Evolutionary conservation across 1,284 basidiomycete species (phyloP), one percentile per base, ranked within the genome.

Genomic region (Xerocomus amazonicus): DNA sequence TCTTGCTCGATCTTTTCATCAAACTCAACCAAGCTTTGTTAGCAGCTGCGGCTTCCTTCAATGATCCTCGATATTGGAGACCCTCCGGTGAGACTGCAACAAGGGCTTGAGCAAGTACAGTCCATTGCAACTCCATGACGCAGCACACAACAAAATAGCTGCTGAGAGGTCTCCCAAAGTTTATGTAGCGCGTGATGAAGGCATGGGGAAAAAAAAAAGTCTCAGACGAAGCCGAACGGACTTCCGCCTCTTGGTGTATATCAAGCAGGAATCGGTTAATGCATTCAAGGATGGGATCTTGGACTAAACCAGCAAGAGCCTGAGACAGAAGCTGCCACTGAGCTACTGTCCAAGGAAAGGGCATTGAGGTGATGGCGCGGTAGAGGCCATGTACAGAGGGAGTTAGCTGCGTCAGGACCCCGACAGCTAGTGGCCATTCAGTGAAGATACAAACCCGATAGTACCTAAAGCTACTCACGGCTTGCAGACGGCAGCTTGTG

Each of bases 71-170:
- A 26, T 59, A 65, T 59, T 49, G 69, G 19, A 55, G 29, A 35
- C 52, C 45, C 23, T 68, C 61, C 7, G 40, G 23, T 23, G 64
- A 58, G 8, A 75, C 66, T n/a, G 78, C 73, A 8, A 75, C 76
- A 40, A 93, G 71, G 1, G 79, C 79, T 65, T 93, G 91, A 1
- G 91, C 86, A 13, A 94, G 75, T 14, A 90, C 76, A 1, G 88
- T 91, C 82, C 88, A 91, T 59, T 90, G 81, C 27, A 83, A 83
- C 65, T 93, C 91, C 60, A 92, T 79, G 28, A 89, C 81, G 59
- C 89, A 91, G 68, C 91, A 92, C 7, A 92, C 81, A 48, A 90
- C 80, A 61, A 95, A 92, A 64, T 92, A 91, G 14, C 92, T 91
- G 45, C 87, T 91, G 17, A 95, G 74, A 12, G 92, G 91, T 9